phyloP scores from a whole-genome alignment of 176 grass and related monocot species.

The Musa schizocarpa region DNA sequence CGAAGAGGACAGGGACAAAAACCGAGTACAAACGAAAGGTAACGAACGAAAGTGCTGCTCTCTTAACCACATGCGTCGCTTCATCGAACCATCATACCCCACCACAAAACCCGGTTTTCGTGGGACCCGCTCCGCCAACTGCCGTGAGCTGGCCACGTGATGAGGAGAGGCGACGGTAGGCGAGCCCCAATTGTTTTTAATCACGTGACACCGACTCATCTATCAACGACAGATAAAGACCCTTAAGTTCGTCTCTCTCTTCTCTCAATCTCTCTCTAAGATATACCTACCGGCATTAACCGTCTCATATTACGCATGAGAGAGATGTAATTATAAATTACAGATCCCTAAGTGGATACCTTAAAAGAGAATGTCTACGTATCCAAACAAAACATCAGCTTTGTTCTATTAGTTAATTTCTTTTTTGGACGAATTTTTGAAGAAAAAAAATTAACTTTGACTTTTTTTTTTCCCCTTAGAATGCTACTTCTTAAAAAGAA shows the following conservation, averaged over 20 bases:
- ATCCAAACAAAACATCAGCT: background rate
- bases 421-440: no score
- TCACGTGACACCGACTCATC: background rate
- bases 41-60: no score
- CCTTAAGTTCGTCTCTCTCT: no score
- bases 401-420: no score
- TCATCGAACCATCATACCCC: background rate
- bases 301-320: background rate
- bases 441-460: no score
- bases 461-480: no score
- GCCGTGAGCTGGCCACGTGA: constrained; percentile 6
- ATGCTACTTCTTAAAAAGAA: no score
- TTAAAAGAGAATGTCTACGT: background rate
- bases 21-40: no score
- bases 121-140: background rate
- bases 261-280: no score
- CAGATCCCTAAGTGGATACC: constrained; percentile 11
- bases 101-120: background rate
- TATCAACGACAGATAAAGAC: no score
- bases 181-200: background rate
- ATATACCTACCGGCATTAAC: background rate
- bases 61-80: background rate
- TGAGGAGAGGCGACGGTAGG: background rate
- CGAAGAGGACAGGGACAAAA: no score
- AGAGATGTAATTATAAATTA: background rate